phyloP scores from a whole-genome alignment of 2,329 filamentous ascomycete species.

The Aureobasidium vineae region DNA sequence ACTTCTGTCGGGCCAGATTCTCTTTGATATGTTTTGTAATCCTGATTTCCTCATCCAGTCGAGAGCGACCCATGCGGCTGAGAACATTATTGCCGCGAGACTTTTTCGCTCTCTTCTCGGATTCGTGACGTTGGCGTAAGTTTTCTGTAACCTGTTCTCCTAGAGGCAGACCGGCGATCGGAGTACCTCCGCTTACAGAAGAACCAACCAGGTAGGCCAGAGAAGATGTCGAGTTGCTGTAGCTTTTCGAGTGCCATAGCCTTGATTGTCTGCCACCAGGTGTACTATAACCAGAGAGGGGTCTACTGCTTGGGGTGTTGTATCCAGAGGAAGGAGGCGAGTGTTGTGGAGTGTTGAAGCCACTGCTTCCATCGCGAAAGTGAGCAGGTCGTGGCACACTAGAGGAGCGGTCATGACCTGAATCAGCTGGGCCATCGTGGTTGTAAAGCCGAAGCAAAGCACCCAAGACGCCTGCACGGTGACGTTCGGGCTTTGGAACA shows the following conservation, averaged over 20 bases:
- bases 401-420: slow-evolving; percentile 24
- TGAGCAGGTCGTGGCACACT: slow-evolving; percentile 26
- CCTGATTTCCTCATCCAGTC: slow-evolving; percentile 53
- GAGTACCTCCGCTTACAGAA: slow-evolving; percentile 45
- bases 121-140: slow-evolving; percentile 41
- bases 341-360: slow-evolving; percentile 36
- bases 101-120: slow-evolving; percentile 37
- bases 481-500: slow-evolving; percentile 64
- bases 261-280: slow-evolving; percentile 24
- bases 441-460: slow-evolving; percentile 70
- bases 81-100: slow-evolving; percentile 39
- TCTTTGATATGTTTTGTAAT: slow-evolving; percentile 63
- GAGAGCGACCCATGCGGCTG: slow-evolving; percentile 39
- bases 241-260: slow-evolving; percentile 41
- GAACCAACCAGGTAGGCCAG: slow-evolving; percentile 47
- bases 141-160: slow-evolving; percentile 45
- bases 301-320: slow-evolving; percentile 40
- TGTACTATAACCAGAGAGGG: slow-evolving; percentile 8
- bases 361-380: slow-evolving; percentile 28
- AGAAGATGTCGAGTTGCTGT: slow-evolving; percentile 43
- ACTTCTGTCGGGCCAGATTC: slow-evolving; percentile 75
- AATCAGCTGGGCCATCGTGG: slow-evolving; percentile 31
- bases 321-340: slow-evolving; percentile 47
- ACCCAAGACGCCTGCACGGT: slow-evolving; percentile 70
- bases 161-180: slow-evolving; percentile 40